Evolutionary conservation across 1,284 basidiomycete species (phyloP), one percentile per base, ranked within the genome.

Genomic region (Boletus mariae): DNA sequence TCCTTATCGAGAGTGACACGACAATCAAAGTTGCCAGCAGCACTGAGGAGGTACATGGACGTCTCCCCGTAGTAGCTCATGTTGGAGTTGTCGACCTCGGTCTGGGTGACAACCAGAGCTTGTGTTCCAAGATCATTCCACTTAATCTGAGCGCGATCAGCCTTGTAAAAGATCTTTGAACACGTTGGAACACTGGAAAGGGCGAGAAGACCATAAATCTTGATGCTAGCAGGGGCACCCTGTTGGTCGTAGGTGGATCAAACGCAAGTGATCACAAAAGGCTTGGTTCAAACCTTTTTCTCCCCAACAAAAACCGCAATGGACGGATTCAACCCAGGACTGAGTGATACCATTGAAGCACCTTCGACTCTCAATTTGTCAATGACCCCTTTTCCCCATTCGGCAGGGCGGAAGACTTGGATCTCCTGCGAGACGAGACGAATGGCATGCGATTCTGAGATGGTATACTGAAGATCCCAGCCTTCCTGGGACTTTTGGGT

Each of bases 51-150:
- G 72, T 97, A 98, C 62, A 99, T 76, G 59, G 94, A 92, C 9
- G 94, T 97, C 76, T 98, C 95, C 55, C 96, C 97, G 61, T 98
- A 99, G 73, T 99, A 99, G 64, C 89, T 95, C 80, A 93, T 98
- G 73, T 96, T 96, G 32, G 92, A 90, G 70, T 92, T 92, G 71
- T 99, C 96, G 54, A 98, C 94, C 62, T 99, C 97, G 7, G 94
- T 96, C 62, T 95, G 92, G 0, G 96, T 96, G 44, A 98, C 74
- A 59, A 98, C 82, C 52, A 99, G 78, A 4, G 90, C 87, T 67
- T 93, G 84, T 0, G 85, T 90, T 28, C 96, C 96, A 26, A 94
- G 83, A 15, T 84, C 84, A 72, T 98, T 98, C 96, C 96, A 98
- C 74, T 98, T 98, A 73, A 99, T 90, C 64, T 85, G 83, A 11